phyloP scores from a whole-genome alignment of 2,329 filamentous ascomycete genomes.

The Pseudogymnoascus sp. region DNA sequence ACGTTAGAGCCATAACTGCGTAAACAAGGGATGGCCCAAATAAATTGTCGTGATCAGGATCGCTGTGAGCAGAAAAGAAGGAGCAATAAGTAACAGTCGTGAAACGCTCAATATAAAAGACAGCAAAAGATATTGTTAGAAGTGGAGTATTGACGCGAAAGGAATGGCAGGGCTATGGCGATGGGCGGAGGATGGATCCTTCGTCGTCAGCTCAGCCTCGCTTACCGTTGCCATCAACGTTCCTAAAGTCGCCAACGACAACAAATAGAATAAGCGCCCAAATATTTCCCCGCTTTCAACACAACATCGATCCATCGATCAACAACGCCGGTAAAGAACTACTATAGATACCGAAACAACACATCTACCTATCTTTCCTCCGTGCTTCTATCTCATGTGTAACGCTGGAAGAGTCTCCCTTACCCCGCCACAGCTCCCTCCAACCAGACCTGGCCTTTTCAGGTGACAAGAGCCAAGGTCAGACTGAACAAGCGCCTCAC shows the following conservation, averaged over 20 bases:
- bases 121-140: neutral
- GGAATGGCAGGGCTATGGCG: neutral
- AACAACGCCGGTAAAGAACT: neutral
- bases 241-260: neutral
- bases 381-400: neutral
- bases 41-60: neutral
- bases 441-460: neutral
- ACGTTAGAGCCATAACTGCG: neutral
- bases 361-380: neutral
- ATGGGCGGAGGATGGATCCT: neutral
- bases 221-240: neutral
- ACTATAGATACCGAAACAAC: neutral
- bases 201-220: neutral
- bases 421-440: neutral
- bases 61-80: neutral
- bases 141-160: neutral
- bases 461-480: neutral
- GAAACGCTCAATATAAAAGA: neutral
- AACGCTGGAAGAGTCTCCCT: neutral
- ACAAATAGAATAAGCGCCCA: constrained; percentile 1
- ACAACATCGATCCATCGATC: neutral
- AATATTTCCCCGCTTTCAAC: neutral
- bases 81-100: neutral
- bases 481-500: constrained; percentile 6
- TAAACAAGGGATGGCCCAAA: constrained; percentile 5